phyloP scores from a whole-genome alignment of 345 rosid species.

The Aquilaria sinensis region DNA sequence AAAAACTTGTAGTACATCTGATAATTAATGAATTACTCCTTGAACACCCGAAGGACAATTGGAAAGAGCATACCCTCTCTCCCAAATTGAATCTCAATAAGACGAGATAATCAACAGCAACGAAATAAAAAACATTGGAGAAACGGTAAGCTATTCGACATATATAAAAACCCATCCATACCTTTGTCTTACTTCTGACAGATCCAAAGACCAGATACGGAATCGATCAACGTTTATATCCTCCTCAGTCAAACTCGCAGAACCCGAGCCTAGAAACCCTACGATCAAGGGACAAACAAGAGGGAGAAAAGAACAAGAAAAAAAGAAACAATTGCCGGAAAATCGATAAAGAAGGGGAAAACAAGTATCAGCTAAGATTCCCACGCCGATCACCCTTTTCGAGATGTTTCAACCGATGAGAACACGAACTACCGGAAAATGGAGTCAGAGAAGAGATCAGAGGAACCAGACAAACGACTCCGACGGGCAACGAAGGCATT shows the following conservation, averaged over 20 bases:
- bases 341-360: neutral
- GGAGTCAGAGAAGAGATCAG: constrained; percentile 49
- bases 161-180: too few species aligned
- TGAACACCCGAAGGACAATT: too few species aligned
- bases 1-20: too few species aligned
- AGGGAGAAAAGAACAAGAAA: neutral
- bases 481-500: constrained; percentile 82
- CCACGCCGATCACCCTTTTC: constrained; percentile 94
- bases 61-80: too few species aligned
- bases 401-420: constrained; percentile 81
- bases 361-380: constrained; percentile 79
- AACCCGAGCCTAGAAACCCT: neutral
- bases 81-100: too few species aligned
- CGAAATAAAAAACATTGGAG: too few species aligned
- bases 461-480: constrained; percentile 24
- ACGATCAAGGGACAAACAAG: neutral
- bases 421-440: constrained; percentile 51
- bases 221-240: constrained; percentile 5
- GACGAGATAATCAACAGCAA: too few species aligned
- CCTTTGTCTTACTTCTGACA: too few species aligned
- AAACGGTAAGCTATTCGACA: too few species aligned
- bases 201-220: too few species aligned
- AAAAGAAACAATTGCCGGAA: neutral
- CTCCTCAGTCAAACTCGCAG: neutral
- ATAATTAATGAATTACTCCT: too few species aligned